Base-by-base conservation (phyloP, 441 rosid genomes). In the Brassica hybrid region DNA sequence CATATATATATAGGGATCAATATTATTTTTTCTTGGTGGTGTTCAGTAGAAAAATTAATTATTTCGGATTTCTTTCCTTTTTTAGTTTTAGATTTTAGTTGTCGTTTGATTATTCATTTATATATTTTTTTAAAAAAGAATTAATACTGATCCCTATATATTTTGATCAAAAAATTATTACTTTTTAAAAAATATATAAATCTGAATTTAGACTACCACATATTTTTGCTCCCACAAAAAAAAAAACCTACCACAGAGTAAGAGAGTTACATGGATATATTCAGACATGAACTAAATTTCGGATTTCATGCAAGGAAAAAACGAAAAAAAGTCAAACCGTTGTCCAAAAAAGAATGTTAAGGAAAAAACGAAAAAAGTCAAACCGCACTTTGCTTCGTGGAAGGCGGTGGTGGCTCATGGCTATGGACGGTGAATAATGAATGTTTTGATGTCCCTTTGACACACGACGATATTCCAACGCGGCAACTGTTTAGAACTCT, bases 1-100 rank as follows among this genome's bases (percentile, higher is more conserved):
- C 2, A 5, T 68, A 38, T 75, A 41, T 41, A 67, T 63, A 30
- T 38, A 59, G 3, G n/a, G 54, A 16, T 71, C 30, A 27, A 66
- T 2, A 32, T 67, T 36, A 45, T 10, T 61, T 19, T 19, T 25
- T 7, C 14, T 7, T 3, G 25, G 62, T 14, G 45, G 71, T 76
- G n/a, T 34, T 64, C 25, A 2, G 27, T 70, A 13, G 2, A 62
- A 41, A 6, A 32, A 61, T 23, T 50, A 14, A 9, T 68, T 61
- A 6, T n/a, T 14, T n/a, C 36, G 14, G 74, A 76, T 76, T 60
- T 76, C 4, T 76, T 59, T 68, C 56, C 73, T 54, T 54, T 50
- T 52, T 52, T 14, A 14, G 18, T 50, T 50, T 50, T 50, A 14
- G 57, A 50, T 9, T 50, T 54, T 16, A 1, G 23, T 63, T 32